Percentiles rank a stretch among this genome's conserved stretches.
These are phyloP conservation scores for Candida gorgasii DNA, from an alignment of 805 yeast species.

Conservation along the genomic window DNA sequence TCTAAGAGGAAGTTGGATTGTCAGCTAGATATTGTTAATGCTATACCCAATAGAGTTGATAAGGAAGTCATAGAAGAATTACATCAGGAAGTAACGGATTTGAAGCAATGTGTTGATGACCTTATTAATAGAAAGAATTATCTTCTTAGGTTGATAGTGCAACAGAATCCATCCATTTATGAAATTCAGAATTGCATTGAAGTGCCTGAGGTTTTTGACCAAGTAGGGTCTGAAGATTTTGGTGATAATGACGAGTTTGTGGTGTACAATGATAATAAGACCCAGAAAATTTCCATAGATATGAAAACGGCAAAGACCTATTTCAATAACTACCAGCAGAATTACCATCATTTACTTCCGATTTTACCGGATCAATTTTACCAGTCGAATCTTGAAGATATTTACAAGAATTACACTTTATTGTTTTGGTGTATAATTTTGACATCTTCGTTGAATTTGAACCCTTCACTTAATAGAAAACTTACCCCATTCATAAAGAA, in stretches of 20 bases:
- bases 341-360: slow-evolving; percentile 34
- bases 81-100: slow-evolving; percentile 24
- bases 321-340: slow-evolving; percentile 24
- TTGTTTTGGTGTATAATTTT: slow-evolving; percentile 44
- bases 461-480: slow-evolving; percentile 20
- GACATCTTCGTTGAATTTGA: slow-evolving; percentile 30
- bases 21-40: slow-evolving; percentile 51
- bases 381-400: slow-evolving; percentile 17
- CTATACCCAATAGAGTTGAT: slow-evolving; percentile 48
- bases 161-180: slow-evolving; percentile 21
- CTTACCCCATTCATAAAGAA: slow-evolving; percentile 35
- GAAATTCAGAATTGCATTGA: slow-evolving; percentile 25
- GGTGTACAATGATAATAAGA: background rate
- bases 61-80: slow-evolving; percentile 28
- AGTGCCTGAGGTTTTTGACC: slow-evolving; percentile 12
- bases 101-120: slow-evolving; percentile 24
- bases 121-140: slow-evolving; percentile 23
- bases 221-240: background rate
- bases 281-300: slow-evolving; percentile 7
- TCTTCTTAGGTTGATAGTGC: slow-evolving; percentile 10
- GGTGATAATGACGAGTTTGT: slow-evolving; percentile 10
- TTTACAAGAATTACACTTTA: slow-evolving; percentile 30
- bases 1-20: slow-evolving; percentile 52
- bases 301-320: slow-evolving; percentile 7
- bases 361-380: slow-evolving; percentile 30